Evolutionary conservation across 2,329 filamentous ascomycete species (phyloP), one percentile per base, ranked within the genome.

Genomic region (Didymella pomorum): DNA sequence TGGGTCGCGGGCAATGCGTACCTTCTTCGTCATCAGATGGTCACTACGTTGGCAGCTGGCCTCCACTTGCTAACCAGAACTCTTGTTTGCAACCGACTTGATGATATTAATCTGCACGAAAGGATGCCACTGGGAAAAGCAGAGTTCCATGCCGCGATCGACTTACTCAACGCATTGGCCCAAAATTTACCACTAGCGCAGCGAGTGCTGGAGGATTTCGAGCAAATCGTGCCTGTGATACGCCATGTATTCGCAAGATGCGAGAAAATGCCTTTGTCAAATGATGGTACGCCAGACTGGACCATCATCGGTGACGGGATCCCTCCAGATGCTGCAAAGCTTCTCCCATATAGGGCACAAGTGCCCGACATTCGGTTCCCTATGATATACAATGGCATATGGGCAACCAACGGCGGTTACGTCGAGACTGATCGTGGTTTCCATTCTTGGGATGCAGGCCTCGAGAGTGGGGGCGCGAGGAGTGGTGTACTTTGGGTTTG

Each of bases 161-260:
- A 33, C 9, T 49, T 69, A 4, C 45, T 75, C 9, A 52, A 60
- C 2, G 57, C 61, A 23, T 41, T 23, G 18, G 37, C 37, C 10
- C 18, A 23, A 23, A 11, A 11, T 23, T 11, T 41, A 7, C 18
- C 11, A 6, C 20, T 73, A 3, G 60, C 67, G 5, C 25, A 62
- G 12, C 64, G 69, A 7, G 65, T 73, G 12, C 44, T 63, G 4
- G 51, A 50, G 1, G 71, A 74, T 26, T 71, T 72, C 11, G 60
- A 56, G 1, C 42, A 48, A 4, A 53, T 72, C 8, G 5, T 67
- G 12, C 28, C 46, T 3, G 39, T 65, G 0, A 62, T 71, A 11
- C 43, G 37, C 3, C 28, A 37, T 3, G 42, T 61, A 2, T 16
- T 60, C 3, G 35, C 61, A 5, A 52, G 14, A n/a, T 57, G 51